phyloP scores from a whole-genome alignment of 495 filamentous ascomycete species.

The Hypomontagnella monticulosa region DNA sequence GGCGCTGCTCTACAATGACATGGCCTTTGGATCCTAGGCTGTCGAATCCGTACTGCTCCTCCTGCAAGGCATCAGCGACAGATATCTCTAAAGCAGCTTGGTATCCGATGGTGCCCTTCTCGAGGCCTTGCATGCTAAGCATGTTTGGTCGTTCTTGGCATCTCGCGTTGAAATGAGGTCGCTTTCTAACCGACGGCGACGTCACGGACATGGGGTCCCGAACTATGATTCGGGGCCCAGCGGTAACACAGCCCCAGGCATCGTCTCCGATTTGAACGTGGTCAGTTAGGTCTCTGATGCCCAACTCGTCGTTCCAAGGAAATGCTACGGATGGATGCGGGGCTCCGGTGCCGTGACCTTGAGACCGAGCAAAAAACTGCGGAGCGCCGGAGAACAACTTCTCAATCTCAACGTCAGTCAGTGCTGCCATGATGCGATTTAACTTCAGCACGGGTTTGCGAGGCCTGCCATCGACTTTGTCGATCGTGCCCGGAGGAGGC shows the following conservation, averaged over 20 bases:
- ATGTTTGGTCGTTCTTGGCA: constrained; percentile 74
- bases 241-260: constrained; percentile 63
- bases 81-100: constrained; percentile 75
- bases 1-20: constrained; percentile 58
- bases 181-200: constrained; percentile 51
- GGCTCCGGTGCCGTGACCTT: constrained; percentile 61
- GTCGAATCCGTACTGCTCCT: constrained; percentile 61
- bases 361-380: constrained; percentile 71
- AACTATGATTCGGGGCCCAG: constrained; percentile 60
- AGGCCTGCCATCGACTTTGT: constrained; percentile 51
- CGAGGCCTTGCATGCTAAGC: constrained; percentile 75
- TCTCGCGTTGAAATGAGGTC: constrained; percentile 66
- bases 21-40: constrained; percentile 52
- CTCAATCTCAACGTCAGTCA: constrained; percentile 70
- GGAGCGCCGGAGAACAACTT: constrained; percentile 80
- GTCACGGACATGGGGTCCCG: constrained; percentile 51
- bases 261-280: constrained; percentile 64
- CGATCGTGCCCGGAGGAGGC: constrained; percentile 57
- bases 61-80: constrained; percentile 68
- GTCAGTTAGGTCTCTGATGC: constrained; percentile 71
- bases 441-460: constrained; percentile 56
- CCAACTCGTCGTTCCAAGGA: constrained; percentile 72
- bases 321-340: constrained; percentile 73
- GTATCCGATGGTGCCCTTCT: constrained; percentile 80
- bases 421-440: constrained; percentile 63